These are phyloP conservation scores for Amanita subjunquillea DNA, from an alignment of 768 basidiomycete genomes.

Conservation along the genomic window DNA sequence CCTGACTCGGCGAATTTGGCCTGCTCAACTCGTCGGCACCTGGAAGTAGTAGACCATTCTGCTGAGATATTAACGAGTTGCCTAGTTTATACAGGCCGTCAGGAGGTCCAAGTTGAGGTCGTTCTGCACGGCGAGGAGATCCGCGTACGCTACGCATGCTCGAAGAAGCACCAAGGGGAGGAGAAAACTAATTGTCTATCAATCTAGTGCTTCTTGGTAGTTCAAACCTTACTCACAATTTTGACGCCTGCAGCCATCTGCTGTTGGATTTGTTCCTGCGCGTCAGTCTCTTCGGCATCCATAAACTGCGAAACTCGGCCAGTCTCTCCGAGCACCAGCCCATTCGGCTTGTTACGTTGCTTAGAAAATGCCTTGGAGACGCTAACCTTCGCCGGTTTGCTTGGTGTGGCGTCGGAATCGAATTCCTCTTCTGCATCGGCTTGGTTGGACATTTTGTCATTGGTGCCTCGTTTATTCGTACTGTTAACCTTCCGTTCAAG, in stretches of 20 bases:
- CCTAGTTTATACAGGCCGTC: conserved; percentile 29
- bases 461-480: conserved; percentile 18
- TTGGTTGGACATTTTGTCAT: conserved; percentile 8
- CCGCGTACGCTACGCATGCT: conserved; percentile 61
- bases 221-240: conserved; percentile 35
- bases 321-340: conserved; percentile 27
- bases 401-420: conserved; percentile 47
- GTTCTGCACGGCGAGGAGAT: conserved; percentile 52
- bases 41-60: conserved; percentile 26
- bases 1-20: conserved; percentile 28
- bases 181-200: conserved; percentile 40
- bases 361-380: conserved; percentile 15
- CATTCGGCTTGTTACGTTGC: conserved; percentile 18
- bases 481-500: conserved; percentile 59
- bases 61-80: conserved; percentile 31
- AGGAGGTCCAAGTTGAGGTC: conserved; percentile 27
- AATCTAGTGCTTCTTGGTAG: conserved; percentile 1
- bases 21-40: conserved; percentile 34
- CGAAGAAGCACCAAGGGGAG: conserved; percentile 45
- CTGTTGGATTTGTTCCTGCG: conserved; percentile 80
- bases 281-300: conserved; percentile 80
- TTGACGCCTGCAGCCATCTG: conserved; percentile 69
- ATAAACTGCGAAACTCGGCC: conserved; percentile 74
- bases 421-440: conserved; percentile 33
- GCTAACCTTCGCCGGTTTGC: conserved; percentile 33